Evolutionary conservation across 176 grass and related monocot genomes (phyloP).

Genomic region (Aegilops sharonensis): DNA sequence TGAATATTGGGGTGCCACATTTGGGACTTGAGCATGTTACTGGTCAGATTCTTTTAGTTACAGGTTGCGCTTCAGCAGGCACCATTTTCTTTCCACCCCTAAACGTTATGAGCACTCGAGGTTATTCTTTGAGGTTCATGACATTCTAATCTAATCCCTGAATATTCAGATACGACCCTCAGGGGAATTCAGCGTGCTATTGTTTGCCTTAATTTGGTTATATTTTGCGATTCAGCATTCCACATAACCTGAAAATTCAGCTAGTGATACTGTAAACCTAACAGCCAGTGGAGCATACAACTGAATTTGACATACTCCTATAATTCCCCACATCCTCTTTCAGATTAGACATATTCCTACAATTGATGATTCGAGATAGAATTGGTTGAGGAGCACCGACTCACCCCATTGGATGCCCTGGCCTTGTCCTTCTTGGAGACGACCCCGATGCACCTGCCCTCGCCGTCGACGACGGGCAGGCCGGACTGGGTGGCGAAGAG

Average conservation of each 20-base stretch:
- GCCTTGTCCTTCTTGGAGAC: constrained; percentile 67
- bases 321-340: neutral
- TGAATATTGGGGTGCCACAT: too few species aligned
- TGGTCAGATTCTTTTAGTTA: too few species aligned
- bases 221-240: neutral
- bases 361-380: neutral
- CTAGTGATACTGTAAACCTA: neutral
- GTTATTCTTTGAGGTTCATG: neutral
- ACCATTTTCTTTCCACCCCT: too few species aligned
- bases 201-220: neutral
- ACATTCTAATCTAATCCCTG: neutral
- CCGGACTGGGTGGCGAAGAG: constrained; percentile 61
- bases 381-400: neutral
- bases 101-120: neutral
- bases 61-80: too few species aligned
- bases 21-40: too few species aligned
- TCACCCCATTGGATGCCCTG: constrained; percentile 51
- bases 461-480: constrained; percentile 55
- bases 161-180: neutral
- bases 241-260: neutral
- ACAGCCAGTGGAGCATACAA: neutral
- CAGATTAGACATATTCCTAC: too few species aligned
- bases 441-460: constrained; percentile 63
- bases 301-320: neutral
- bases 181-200: neutral